Evolutionary conservation across 495 filamentous ascomycete genomes (phyloP).

Genomic region (Aspergillus ostianus): DNA sequence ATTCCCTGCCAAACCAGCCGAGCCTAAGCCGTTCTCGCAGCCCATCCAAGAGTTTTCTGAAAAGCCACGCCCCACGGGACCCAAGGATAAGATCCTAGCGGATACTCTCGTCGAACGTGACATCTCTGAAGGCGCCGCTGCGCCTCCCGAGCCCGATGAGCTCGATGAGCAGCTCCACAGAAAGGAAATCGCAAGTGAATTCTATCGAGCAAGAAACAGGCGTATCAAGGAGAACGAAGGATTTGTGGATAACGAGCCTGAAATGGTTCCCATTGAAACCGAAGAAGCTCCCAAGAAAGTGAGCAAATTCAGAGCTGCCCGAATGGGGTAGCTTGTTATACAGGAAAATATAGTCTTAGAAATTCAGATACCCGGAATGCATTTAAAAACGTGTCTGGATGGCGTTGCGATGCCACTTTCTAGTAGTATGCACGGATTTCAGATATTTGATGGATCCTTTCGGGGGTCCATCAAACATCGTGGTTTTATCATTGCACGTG

Average conservation of each 20-base stretch:
- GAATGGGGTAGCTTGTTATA: constrained; percentile 48
- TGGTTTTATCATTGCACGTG: constrained; percentile 17
- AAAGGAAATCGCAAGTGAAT: constrained; percentile 76
- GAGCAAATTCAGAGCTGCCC: constrained; percentile 87
- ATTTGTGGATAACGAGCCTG: constrained; percentile 60
- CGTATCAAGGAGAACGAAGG: constrained; percentile 79
- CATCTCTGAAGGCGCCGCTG: constrained; percentile 21
- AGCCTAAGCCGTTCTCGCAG: constrained; percentile 46
- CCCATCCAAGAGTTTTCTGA: constrained; percentile 39
- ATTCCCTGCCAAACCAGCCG: constrained; percentile 42
- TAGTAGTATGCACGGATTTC: constrained; percentile 2
- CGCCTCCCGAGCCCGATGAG: constrained; percentile 61
- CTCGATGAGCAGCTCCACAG: constrained; percentile 70
- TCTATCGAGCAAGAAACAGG: constrained; percentile 72
- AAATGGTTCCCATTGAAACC: constrained; percentile 55
- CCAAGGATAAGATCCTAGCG: constrained; percentile 57
- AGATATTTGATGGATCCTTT: neutral
- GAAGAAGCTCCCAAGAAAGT: constrained; percentile 68
- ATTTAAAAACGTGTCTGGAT: neutral
- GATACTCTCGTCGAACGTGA: constrained; percentile 62
- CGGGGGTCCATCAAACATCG: constrained; percentile 1
- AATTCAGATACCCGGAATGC: constrained; percentile 16
- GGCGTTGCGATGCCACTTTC: neutral
- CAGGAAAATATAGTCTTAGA: constrained; percentile 15
- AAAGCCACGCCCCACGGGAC: constrained; percentile 29